Percentiles rank a stretch among this genome's conserved stretches.
phyloP scores from a whole-genome alignment of 73 alveolate species.

The Paramecium sexaurelia region DNA sequence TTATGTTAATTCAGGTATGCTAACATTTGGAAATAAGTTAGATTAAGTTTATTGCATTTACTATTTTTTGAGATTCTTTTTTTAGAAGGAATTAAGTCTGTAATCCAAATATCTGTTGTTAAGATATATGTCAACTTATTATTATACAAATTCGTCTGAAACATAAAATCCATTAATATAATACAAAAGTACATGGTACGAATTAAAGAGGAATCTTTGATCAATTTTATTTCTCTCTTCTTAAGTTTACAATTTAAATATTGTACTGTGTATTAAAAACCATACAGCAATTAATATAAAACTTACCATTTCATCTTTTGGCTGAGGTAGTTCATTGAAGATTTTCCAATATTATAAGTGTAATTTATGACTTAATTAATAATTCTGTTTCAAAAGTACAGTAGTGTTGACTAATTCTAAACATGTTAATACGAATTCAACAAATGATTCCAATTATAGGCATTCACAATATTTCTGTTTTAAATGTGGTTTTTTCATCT shows the following conservation, averaged over 20 bases:
- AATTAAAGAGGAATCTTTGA: background rate
- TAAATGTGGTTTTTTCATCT: slow-evolving; percentile 10
- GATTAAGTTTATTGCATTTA: background rate
- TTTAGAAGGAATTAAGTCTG: background rate
- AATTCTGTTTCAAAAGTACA: background rate
- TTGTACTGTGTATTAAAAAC: background rate
- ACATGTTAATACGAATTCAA: background rate
- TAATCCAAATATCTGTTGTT: background rate
- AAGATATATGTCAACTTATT: background rate
- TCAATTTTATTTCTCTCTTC: slow-evolving; percentile 14
- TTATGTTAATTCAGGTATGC: background rate
- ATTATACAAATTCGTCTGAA: background rate
- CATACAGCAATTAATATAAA: background rate
- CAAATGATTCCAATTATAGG: background rate
- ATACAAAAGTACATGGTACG: background rate
- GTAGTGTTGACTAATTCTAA: background rate
- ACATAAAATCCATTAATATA: slow-evolving; percentile 22
- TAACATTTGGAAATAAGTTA: background rate
- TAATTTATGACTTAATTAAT: background rate
- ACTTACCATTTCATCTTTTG: slow-evolving; percentile 39
- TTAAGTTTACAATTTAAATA: background rate
- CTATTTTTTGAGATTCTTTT: slow-evolving; percentile 18
- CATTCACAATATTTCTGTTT: slow-evolving; percentile 8
- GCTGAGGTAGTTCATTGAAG: slow-evolving; percentile 4
- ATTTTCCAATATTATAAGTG: slow-evolving; percentile 13